Evolutionary conservation across 192 early-diverging fungal genomes (phyloP).

Genomic region (Umbelopsis sp.): DNA sequence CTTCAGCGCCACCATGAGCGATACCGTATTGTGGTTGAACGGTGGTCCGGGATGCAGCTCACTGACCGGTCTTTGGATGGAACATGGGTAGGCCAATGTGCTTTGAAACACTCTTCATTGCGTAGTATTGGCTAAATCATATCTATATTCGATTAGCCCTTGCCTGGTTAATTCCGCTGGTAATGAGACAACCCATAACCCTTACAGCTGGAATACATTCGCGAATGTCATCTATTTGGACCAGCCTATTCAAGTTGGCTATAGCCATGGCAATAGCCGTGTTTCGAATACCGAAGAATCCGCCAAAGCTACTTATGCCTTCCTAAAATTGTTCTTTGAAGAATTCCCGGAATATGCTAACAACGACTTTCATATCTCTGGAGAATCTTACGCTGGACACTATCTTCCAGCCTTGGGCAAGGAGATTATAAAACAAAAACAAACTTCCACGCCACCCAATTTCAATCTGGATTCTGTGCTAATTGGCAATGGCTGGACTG

Average conservation of each 20-base stretch:
- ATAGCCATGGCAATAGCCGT: slow-evolving; percentile 75
- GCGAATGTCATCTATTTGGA: slow-evolving; percentile 87
- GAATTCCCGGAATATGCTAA: slow-evolving; percentile 82
- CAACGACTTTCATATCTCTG: slow-evolving; percentile 85
- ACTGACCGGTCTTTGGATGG: slow-evolving; percentile 79
- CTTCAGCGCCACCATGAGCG: slow-evolving; percentile 71
- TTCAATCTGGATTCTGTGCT: slow-evolving; percentile 78
- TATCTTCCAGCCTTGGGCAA: slow-evolving; percentile 91
- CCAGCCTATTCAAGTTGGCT: slow-evolving; percentile 93
- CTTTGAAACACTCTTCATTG: not conserved
- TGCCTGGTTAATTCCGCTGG: slow-evolving; percentile 84
- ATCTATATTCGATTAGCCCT: slow-evolving; percentile 44
- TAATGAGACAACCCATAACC: slow-evolving; percentile 65
- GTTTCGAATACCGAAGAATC: slow-evolving; percentile 76
- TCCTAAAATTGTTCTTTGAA: slow-evolving; percentile 91
- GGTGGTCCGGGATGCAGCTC: slow-evolving; percentile 87
- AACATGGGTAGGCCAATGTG: slow-evolving; percentile 56
- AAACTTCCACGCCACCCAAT: slow-evolving; percentile 43
- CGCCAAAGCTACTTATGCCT: slow-evolving; percentile 87
- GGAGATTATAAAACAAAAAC: slow-evolving; percentile 80
- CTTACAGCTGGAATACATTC: slow-evolving; percentile 88
- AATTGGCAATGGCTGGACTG: slow-evolving; percentile 92
- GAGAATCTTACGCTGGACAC: slow-evolving; percentile 86
- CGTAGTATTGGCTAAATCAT: not conserved
- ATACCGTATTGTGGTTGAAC: slow-evolving; percentile 79